Evolutionary conservation across 441 rosid genomes (phyloP).

Genomic region (Iberis amara): DNA sequence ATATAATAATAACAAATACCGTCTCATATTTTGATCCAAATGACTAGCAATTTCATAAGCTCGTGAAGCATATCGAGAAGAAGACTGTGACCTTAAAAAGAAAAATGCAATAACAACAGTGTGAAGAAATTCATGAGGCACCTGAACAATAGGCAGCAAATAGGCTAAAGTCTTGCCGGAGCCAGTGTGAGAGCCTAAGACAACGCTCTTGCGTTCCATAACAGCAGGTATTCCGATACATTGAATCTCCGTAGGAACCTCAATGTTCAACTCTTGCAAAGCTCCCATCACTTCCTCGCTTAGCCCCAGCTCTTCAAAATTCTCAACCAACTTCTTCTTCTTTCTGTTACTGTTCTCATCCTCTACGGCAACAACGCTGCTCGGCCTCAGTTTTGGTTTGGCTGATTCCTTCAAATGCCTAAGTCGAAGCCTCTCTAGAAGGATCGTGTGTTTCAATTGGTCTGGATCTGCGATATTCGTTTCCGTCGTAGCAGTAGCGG

Average conservation of each 20-base stretch:
- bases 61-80: too few relatives aligned
- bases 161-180: slow-evolving; percentile 93
- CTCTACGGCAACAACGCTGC: slow-evolving; percentile 26
- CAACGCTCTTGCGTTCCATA: slow-evolving; percentile 72
- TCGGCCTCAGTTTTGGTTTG: slow-evolving; percentile 33
- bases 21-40: too few relatives aligned
- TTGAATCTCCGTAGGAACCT: slow-evolving; percentile 92
- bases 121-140: slow-evolving; percentile 12
- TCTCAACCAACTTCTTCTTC: slow-evolving; percentile 42
- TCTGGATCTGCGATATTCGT: slow-evolving; percentile 38
- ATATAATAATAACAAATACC: too few relatives aligned
- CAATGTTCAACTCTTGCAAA: slow-evolving; percentile 64
- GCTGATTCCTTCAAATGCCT: slow-evolving; percentile 57
- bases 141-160: slow-evolving; percentile 92
- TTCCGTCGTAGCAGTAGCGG: slow-evolving; percentile 28
- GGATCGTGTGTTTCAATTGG: slow-evolving; percentile 55
- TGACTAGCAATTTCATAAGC: too few relatives aligned
- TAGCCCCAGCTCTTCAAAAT: slow-evolving; percentile 71
- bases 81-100: too few relatives aligned
- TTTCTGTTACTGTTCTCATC: slow-evolving; percentile 26
- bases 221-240: slow-evolving; percentile 79
- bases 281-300: slow-evolving; percentile 75
- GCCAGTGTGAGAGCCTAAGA: slow-evolving; percentile 93
- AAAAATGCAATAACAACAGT: too few relatives aligned
- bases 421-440: slow-evolving; percentile 70